Conservation (phyloP, 805 yeast genomes). For the Ogataea paraovalis region DNA sequence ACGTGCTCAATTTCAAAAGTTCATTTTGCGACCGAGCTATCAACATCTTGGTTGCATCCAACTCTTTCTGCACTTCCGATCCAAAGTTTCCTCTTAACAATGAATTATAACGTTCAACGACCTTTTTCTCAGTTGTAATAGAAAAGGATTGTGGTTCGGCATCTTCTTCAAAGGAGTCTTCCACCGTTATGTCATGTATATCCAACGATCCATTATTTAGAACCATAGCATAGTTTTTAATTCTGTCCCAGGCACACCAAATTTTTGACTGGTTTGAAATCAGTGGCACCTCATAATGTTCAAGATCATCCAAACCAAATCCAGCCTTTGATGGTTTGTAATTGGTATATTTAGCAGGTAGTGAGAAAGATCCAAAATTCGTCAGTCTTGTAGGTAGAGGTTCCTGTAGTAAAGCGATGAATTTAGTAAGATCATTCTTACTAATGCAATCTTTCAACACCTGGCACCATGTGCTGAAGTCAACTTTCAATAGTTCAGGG, state of each 20-base stretch:
- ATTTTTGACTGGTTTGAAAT: constrained; percentile 16
- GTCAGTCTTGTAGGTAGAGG: constrained; percentile 22
- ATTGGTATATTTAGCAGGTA: constrained; percentile 5
- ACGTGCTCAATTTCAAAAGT: constrained; percentile 3
- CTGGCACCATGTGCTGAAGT: constrained; percentile 27
- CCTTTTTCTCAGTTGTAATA: background rate
- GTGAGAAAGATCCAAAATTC: constrained; percentile 13
- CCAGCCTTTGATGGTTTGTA: background rate
- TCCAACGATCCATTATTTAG: constrained; percentile 3
- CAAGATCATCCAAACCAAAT: background rate
- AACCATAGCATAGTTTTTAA: constrained; percentile 16
- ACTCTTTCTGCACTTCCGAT: constrained; percentile 5
- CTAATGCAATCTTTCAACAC: constrained; percentile 12
- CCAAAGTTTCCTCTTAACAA: constrained; percentile 3
- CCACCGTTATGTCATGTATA: constrained; percentile 12
- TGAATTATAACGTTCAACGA: constrained; percentile 6
- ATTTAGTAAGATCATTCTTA: constrained; percentile 16
- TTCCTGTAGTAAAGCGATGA: constrained; percentile 9
- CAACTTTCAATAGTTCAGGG: constrained; percentile 23
- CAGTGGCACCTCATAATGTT: constrained; percentile 5
- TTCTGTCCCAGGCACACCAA: constrained; percentile 24
- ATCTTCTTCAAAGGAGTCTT: constrained; percentile 2
- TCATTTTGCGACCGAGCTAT: constrained; percentile 11
- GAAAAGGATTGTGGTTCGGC: background rate
- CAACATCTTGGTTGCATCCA: constrained; percentile 4